phyloP scores from a whole-genome alignment of 2,329 filamentous ascomycete species.

The Emmonsiellopsis sp. region DNA sequence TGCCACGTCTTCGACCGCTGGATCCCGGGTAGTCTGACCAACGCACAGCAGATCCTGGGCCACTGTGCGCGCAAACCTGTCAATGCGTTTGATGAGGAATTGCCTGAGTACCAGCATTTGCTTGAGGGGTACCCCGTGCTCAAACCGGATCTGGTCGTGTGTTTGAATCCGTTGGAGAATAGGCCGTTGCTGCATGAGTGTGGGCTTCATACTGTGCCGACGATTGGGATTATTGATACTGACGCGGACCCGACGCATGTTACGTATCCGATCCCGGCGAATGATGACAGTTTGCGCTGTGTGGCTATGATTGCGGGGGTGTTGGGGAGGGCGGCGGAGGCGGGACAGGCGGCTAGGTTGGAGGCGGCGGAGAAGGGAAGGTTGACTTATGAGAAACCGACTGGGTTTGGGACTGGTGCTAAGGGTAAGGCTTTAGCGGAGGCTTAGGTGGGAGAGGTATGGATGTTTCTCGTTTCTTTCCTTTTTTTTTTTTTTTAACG shows the following conservation, averaged over 20 bases:
- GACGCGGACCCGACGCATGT: conserved; percentile 88
- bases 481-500: neutral
- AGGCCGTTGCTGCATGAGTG: conserved; percentile 86
- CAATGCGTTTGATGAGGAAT: conserved; percentile 60
- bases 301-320: conserved; percentile 76
- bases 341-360: conserved; percentile 61
- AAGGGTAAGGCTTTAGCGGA: neutral
- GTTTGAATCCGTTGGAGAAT: conserved; percentile 88
- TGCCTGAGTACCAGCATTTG: conserved; percentile 57
- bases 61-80: conserved; percentile 63
- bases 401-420: neutral
- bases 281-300: conserved; percentile 87
- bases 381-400: conserved; percentile 46
- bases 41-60: conserved; percentile 79
- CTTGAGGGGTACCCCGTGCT: conserved; percentile 56
- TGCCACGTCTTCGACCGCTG: conserved; percentile 91
- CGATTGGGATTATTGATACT: conserved; percentile 90
- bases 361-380: conserved; percentile 52
- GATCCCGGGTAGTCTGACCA: conserved; percentile 87
- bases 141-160: conserved; percentile 83
- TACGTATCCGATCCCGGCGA: conserved; percentile 92
- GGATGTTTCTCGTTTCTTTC: neutral
- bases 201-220: conserved; percentile 76
- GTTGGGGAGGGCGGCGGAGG: conserved; percentile 73
- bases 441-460: neutral